phyloP scores from a whole-genome alignment of 306 rosid genomes.

The Corylus avellana region DNA sequence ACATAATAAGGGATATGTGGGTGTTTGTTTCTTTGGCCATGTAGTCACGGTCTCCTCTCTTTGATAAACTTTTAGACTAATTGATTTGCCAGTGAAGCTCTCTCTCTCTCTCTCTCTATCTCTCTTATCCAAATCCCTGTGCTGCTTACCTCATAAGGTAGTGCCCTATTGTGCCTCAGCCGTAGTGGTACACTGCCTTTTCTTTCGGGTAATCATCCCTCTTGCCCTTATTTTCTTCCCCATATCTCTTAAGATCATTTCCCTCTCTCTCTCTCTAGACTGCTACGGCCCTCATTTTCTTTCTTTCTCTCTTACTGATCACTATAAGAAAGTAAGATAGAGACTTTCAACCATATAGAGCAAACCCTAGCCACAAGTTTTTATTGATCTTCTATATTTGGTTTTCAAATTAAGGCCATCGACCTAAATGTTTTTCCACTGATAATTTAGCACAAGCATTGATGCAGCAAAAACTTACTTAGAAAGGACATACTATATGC shows the following conservation, averaged over 20 bases:
- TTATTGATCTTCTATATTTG: background rate
- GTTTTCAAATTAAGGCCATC: conserved; percentile 1
- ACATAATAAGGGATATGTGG: conserved; percentile 4
- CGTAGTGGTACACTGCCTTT: conserved; percentile 68
- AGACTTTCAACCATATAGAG: conserved; percentile 52
- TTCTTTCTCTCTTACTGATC: conserved; percentile 30
- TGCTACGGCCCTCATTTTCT: conserved; percentile 31
- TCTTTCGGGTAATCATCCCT: conserved; percentile 92
- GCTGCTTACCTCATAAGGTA: conserved; percentile 76
- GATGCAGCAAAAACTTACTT: background rate
- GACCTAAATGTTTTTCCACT: background rate
- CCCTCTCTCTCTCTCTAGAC: conserved; percentile 42
- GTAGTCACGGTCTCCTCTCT: conserved; percentile 31
- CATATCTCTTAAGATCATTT: conserved; percentile 69
- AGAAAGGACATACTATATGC: conserved; percentile 18
- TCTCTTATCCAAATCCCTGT: conserved; percentile 48
- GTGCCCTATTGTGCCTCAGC: conserved; percentile 52
- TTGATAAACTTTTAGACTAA: conserved; percentile 34
- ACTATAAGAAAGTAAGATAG: conserved; percentile 31
- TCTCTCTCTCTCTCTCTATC: conserved; percentile 18
- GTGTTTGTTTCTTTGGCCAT: conserved; percentile 41
- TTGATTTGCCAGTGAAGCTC: conserved; percentile 43
- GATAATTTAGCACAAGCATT: background rate
- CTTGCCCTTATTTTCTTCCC: conserved; percentile 68
- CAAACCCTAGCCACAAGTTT: conserved; percentile 54